Conservation (phyloP, 192 early-diverging fungal genomes). For the Dimargaris cristalligena region DNA sequence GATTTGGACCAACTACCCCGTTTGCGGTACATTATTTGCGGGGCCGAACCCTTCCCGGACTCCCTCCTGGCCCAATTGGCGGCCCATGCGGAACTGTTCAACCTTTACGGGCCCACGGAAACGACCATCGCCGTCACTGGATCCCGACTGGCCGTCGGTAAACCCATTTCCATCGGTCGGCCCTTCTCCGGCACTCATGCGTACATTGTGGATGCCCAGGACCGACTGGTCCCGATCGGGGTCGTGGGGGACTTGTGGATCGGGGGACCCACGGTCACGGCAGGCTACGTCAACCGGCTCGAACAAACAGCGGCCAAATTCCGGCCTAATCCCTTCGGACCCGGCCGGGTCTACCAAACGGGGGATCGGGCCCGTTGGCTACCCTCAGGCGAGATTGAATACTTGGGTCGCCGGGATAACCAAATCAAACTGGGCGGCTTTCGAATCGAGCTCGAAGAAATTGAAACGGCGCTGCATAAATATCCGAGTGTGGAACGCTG, state of each 20-base stretch:
- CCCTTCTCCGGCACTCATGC: slow-evolving; percentile 7
- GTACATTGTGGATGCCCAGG: slow-evolving; percentile 15
- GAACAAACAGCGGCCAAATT: slow-evolving; percentile 21
- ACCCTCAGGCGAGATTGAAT: slow-evolving; percentile 12
- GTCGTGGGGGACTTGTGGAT: slow-evolving; percentile 25
- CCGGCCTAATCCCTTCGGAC: slow-evolving; percentile 15
- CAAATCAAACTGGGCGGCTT: slow-evolving; percentile 35
- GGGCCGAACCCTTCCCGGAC: not conserved
- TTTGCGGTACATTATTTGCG: not conserved
- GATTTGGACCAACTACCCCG: not conserved
- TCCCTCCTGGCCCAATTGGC: not conserved
- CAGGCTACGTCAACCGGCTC: slow-evolving; percentile 26
- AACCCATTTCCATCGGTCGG: slow-evolving; percentile 11
- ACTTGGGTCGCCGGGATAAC: slow-evolving; percentile 21
- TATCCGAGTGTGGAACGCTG: not conserved
- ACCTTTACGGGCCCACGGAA: slow-evolving; percentile 6
- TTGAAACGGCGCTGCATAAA: slow-evolving; percentile 13
- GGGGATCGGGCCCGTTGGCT: slow-evolving; percentile 4
- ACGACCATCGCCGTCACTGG: not conserved
- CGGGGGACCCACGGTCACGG: slow-evolving; percentile 21
- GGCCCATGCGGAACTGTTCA: not conserved
- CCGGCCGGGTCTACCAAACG: not conserved
- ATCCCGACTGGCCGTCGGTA: not conserved
- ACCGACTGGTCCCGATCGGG: slow-evolving; percentile 19
- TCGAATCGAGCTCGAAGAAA: slow-evolving; percentile 27